Base-by-base conservation (phyloP, 2,329 filamentous ascomycete species). In the Arthrobotrys sphaeroides region DNA sequence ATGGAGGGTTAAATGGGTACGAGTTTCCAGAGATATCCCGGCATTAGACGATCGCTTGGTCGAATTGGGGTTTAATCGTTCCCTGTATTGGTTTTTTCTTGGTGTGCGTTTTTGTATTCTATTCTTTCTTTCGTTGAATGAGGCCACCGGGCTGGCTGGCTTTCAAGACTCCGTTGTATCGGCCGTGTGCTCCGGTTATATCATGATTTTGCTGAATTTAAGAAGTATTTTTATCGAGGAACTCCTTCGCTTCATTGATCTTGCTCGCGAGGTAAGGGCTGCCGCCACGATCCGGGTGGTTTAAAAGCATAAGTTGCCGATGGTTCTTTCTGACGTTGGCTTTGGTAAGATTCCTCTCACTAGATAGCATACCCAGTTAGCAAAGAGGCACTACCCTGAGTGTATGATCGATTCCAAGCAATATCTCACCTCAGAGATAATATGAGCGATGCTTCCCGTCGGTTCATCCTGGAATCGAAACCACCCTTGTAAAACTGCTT, bases 401-500 rank as follows among this genome's bases (percentile, higher is more conserved):
- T 51, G 62, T 53, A 65, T 49, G 57, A n/a, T 20, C 28, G 6
- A 2, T 59, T 5, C 28, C n/a, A 20, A 31, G 13, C 16, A 24
- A 3, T 55, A 18, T 24, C 72, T 88, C 18, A 97, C 94, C 90
- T 92, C 77, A 98, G 89, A 78, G 95, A 91, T 55, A 99, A 85
- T 76, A 99, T 97, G 79, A 99, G 84, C 3, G 93, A 87, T 20
- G 95, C 95, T 84, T 99, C 95, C 82, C 91, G 90, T 83, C 91
- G 89, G 83, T 89, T 97, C 94, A 99, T 99, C 84, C 91, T 91
- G 75, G 89, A 86, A 85, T 99, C 95, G 82, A 99, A 99, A n/a
- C 95, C 95, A 79, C 95, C 95, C 84, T 98, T 99, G 87, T 97
- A 98, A 82, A 93, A 99, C 43, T 93, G 90, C 83, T 94, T 93